Evolutionary conservation across 1,284 basidiomycete species (phyloP).

Genomic region (Ganoderma lingzhi): DNA sequence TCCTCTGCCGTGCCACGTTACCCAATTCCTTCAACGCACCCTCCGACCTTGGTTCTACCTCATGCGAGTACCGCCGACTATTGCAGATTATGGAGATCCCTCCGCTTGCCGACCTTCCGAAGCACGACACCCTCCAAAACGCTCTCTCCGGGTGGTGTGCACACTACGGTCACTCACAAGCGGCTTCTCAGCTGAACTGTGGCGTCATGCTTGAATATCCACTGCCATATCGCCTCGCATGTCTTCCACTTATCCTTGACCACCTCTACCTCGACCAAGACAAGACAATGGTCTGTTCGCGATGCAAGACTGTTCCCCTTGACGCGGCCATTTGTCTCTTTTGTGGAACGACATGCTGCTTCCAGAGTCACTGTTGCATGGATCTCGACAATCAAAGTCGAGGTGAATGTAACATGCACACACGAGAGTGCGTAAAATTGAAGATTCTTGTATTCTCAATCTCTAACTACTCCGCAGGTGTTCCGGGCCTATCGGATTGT

Average conservation of each 20-base stretch:
- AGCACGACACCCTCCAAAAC: slow-evolving; percentile 84
- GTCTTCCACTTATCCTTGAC: slow-evolving; percentile 86
- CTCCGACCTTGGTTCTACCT: slow-evolving; percentile 40
- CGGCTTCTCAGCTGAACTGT: slow-evolving; percentile 75
- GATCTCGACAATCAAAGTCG: slow-evolving; percentile 72
- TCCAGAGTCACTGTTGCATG: slow-evolving; percentile 93
- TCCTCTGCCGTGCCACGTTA: slow-evolving; percentile 83
- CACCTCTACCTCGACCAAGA: slow-evolving; percentile 80
- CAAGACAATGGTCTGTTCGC: slow-evolving; percentile 74
- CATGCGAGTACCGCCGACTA: slow-evolving; percentile 82
- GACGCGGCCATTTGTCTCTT: slow-evolving; percentile 94
- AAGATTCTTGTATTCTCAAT: neutral
- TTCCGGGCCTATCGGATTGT: slow-evolving; percentile 89
- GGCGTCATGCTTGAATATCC: slow-evolving; percentile 87
- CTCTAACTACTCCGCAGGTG: slow-evolving; percentile 63
- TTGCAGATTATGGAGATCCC: slow-evolving; percentile 83
- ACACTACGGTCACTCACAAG: slow-evolving; percentile 80
- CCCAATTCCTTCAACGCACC: slow-evolving; percentile 67
- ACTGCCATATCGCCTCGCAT: slow-evolving; percentile 84
- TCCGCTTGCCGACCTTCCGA: slow-evolving; percentile 76
- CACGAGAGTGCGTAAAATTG: slow-evolving; percentile 77
- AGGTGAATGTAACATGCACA: slow-evolving; percentile 96
- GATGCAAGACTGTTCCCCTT: slow-evolving; percentile 83
- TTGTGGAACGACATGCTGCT: slow-evolving; percentile 90
- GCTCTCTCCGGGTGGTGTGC: slow-evolving; percentile 86